Evolutionary conservation across 2,329 filamentous ascomycete species (phyloP), one percentile per base, ranked within the genome.

Genomic region (Fusarium denticulatum): DNA sequence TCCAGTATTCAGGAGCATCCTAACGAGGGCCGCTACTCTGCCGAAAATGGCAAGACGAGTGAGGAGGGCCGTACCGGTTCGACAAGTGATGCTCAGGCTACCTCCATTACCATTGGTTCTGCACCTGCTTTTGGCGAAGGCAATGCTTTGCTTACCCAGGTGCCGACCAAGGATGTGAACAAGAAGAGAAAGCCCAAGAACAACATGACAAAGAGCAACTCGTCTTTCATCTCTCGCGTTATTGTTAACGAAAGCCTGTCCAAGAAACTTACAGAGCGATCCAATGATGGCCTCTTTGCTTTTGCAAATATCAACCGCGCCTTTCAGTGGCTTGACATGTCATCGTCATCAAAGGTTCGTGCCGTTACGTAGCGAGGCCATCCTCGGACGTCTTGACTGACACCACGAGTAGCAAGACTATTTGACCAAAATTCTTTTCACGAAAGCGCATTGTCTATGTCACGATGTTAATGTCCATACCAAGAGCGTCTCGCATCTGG

Each of bases 141-240:
- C 60, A 98, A 97, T 80, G 88, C 92, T 12, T 88, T 94, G 32
- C 86, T 98, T 36, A 85, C 88, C 16, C 86, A 87, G 24, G 85
- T 87, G 22, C 87, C 88, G 58, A 86, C 88, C 36, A 94, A 94
- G 78, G 94, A 95, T 78, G 88, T 89, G 45, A 91, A 89, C 73
- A 98, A 98, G 86, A 89, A 91, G 80, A 90, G 92, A 79, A 99
- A 99, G 82, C 96, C 96, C 6, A 99, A 98, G 87, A 98, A 96
- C 83, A 98, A 97, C 82, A 96, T 99, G 82, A 92, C 96, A 59
- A 99, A 99, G 86, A 98, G 95, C 84, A 98, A 97, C 82, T 99
- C 96, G 15, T 97, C 96, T 2, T 99, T 98, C 80, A 96, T 99
- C 36, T 98, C 96, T n/a, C 88, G 96, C 61, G 96, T 98, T 37